Conservation (phyloP, 83 land plant genomes). For the Diphasiastrum complanatum region DNA sequence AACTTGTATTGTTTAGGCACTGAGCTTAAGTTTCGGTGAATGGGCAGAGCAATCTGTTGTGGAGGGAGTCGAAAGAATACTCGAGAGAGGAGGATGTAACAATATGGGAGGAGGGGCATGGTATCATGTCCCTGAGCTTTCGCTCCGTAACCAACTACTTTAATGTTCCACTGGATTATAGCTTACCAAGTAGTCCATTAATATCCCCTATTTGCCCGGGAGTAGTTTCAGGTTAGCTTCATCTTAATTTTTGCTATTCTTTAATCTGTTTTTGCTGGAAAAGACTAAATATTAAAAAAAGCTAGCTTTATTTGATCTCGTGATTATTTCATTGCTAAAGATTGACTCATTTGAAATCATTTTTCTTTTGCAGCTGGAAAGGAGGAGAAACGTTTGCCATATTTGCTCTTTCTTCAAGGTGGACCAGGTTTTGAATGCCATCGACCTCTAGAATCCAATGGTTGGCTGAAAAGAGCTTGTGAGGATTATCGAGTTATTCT, state of each 20-base stretch:
- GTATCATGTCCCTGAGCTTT: slow-evolving; percentile 34
- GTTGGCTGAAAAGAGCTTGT: slow-evolving; percentile 85
- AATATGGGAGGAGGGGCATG: slow-evolving; percentile 20
- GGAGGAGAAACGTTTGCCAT: slow-evolving; percentile 71
- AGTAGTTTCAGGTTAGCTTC: slow-evolving; percentile 26
- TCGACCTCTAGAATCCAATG: slow-evolving; percentile 72
- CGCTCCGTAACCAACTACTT: slow-evolving; percentile 30
- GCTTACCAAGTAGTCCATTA: slow-evolving; percentile 13
- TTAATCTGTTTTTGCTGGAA: background rate
- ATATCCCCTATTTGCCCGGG: slow-evolving; percentile 34
- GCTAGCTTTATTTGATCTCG: slow-evolving; percentile 49
- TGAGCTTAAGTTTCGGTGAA: no score
- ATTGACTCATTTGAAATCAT: background rate
- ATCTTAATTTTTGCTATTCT: background rate
- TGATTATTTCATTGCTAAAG: slow-evolving; percentile 31
- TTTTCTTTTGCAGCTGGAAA: slow-evolving; percentile 70
- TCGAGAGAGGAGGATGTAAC: background rate
- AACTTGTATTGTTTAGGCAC: no score
- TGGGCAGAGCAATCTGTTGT: slow-evolving; percentile 7
- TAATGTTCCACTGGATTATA: slow-evolving; percentile 30
- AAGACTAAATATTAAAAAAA: background rate
- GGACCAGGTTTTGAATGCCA: slow-evolving; percentile 90
- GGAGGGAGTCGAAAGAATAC: background rate
- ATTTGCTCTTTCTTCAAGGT: slow-evolving; percentile 76
- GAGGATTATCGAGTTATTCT: slow-evolving; percentile 75